Evolutionary conservation across 1,139 yeast species (phyloP).

Genomic region (Zygosaccharomyces pseudobailii): DNA sequence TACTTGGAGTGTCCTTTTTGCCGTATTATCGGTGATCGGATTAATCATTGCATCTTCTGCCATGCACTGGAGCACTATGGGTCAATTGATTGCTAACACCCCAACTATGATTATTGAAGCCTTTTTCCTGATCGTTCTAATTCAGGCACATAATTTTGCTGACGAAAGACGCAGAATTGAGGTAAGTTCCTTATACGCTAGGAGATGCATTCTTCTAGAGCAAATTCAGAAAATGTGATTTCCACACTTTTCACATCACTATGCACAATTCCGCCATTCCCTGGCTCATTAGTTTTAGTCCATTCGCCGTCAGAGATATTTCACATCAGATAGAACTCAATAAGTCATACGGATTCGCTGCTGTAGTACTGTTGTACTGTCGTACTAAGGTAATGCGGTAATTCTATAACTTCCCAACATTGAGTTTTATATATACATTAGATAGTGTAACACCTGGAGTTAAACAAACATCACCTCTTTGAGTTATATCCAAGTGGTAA

Average conservation of each 20-base stretch:
- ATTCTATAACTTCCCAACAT: no score
- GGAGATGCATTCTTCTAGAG: slow-evolving; percentile 20
- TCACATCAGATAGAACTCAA: no score
- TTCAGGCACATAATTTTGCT: slow-evolving; percentile 37
- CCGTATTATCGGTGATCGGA: slow-evolving; percentile 29
- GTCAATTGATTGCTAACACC: slow-evolving; percentile 37
- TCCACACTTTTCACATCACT: background rate
- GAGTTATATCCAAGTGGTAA: no score
- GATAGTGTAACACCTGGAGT: no score
- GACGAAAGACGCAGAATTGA: slow-evolving; percentile 28
- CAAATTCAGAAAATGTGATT: slow-evolving; percentile 7
- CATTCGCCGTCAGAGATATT: no score
- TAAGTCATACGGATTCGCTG: no score
- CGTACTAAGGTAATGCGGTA: no score
- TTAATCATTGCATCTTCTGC: slow-evolving; percentile 32
- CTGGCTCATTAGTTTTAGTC: no score
- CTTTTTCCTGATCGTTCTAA: slow-evolving; percentile 35
- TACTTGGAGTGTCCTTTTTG: slow-evolving; percentile 30
- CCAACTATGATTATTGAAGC: slow-evolving; percentile 41
- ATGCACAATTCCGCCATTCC: no score
- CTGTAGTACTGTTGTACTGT: no score
- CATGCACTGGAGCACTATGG: slow-evolving; percentile 37
- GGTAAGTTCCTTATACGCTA: slow-evolving; percentile 21
- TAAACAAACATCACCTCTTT: no score
- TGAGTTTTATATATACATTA: no score